These are phyloP conservation scores for Plasmodium ovale DNA, from an alignment of 169 alveolate species.

Conservation along the genomic window DNA sequence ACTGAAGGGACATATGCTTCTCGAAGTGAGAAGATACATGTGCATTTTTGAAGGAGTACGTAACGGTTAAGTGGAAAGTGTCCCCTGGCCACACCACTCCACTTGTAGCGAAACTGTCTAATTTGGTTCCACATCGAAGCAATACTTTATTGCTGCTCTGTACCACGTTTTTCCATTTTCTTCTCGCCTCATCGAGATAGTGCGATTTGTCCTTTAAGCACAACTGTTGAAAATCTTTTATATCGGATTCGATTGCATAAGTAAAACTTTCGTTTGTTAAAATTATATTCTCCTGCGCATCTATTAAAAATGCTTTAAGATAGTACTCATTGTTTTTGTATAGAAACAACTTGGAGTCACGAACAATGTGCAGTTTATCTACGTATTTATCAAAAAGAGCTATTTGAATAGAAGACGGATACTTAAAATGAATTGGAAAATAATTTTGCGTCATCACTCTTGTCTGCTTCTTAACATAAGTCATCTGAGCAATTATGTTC, in stretches of 20 bases:
- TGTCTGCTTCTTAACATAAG: not conserved
- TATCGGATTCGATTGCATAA: conserved; percentile 14
- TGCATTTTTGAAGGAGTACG: conserved; percentile 20
- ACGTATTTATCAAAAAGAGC: conserved; percentile 29
- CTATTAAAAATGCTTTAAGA: conserved; percentile 51
- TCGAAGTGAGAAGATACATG: not conserved
- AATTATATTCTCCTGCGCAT: conserved; percentile 50
- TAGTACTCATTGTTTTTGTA: conserved; percentile 38
- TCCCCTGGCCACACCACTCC: not conserved
- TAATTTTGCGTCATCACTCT: conserved; percentile 9
- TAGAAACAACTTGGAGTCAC: conserved; percentile 1
- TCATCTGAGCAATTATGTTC: conserved; percentile 35
- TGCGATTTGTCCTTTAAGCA: conserved; percentile 36
- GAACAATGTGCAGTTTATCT: conserved; percentile 2
- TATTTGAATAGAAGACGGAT: conserved; percentile 62
- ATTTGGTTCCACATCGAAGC: conserved; percentile 2
- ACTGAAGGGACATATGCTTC: conserved; percentile 16
- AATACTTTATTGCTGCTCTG: conserved; percentile 29
- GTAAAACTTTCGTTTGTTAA: conserved; percentile 37
- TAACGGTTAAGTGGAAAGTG: not conserved
- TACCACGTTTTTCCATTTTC: conserved; percentile 12
- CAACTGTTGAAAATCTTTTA: not conserved
- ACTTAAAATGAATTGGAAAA: conserved; percentile 59
- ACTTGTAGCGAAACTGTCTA: not conserved
- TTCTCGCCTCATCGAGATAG: conserved; percentile 16